These are phyloP conservation scores for Peronosclerospora sorghi DNA, from an alignment of 352 stramenopile genomes.

Conservation along the genomic window DNA sequence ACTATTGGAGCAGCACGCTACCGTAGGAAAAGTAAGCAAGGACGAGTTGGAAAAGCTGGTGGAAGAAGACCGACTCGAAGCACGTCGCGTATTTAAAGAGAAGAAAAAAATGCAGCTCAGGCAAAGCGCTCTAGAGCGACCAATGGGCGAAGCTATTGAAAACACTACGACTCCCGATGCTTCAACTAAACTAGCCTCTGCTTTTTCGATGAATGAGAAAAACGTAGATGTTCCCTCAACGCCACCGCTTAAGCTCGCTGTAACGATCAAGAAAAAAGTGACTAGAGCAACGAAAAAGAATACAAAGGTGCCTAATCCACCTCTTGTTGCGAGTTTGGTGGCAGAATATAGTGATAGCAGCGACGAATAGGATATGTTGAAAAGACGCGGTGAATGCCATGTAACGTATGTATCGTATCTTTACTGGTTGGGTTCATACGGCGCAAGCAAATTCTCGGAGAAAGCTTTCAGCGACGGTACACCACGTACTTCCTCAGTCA, in stretches of 20 bases:
- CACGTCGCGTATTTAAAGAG: conserved; percentile 41
- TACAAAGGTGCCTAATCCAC: conserved; percentile 19
- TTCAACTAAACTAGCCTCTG: not conserved
- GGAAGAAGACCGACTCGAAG: conserved; percentile 36
- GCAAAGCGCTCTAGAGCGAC: conserved; percentile 14
- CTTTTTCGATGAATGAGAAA: not conserved
- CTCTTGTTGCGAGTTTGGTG: conserved; percentile 43
- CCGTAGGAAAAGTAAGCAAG: conserved; percentile 22
- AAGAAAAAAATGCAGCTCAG: conserved; percentile 26
- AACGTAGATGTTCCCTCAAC: not conserved
- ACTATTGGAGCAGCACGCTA: conserved; percentile 45
- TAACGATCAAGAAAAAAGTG: conserved; percentile 28
- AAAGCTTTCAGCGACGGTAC: conserved; percentile 91
- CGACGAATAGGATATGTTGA: conserved; percentile 20
- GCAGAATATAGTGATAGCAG: conserved; percentile 73
- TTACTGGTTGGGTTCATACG: conserved; percentile 76
- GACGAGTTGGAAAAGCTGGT: conserved; percentile 37
- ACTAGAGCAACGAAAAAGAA: conserved; percentile 15
- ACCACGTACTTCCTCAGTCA: conserved; percentile 97
- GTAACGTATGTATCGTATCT: conserved; percentile 2
- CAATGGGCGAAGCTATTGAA: conserved; percentile 11
- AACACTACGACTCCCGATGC: not conserved
- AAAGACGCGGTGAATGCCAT: not conserved
- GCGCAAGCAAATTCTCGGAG: conserved; percentile 90
- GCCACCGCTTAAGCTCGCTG: conserved; percentile 19